Conservation (phyloP, 2,329 filamentous ascomycete genomes). For the Coniochaeta pulveracea region DNA sequence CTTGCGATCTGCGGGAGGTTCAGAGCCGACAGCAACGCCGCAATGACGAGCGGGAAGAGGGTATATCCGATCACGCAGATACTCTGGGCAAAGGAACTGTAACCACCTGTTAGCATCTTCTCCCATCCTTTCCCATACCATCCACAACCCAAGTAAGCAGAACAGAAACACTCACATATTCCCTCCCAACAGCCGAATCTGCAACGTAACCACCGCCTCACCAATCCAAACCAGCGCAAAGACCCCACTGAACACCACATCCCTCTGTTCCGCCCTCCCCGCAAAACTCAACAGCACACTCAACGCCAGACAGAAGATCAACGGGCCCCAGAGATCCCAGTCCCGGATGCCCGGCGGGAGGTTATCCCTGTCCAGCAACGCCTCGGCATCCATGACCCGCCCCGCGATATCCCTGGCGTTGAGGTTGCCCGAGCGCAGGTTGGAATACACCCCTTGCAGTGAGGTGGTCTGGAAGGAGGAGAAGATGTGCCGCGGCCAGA, state of each 20-base stretch:
- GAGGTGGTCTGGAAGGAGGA: slow-evolving; percentile 47
- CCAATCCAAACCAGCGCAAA: slow-evolving; percentile 97
- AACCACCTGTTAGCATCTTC: slow-evolving; percentile 14
- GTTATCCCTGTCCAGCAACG: slow-evolving; percentile 45
- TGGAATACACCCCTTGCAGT: slow-evolving; percentile 50
- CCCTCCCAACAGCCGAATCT: slow-evolving; percentile 91
- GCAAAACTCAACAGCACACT: slow-evolving; percentile 80
- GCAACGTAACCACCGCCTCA: slow-evolving; percentile 90
- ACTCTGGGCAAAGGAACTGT: slow-evolving; percentile 91
- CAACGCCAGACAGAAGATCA: slow-evolving; percentile 85
- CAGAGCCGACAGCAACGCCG: slow-evolving; percentile 77
- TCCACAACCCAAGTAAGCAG: background rate
- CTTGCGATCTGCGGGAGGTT: slow-evolving; percentile 68
- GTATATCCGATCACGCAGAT: slow-evolving; percentile 98
- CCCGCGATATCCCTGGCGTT: slow-evolving; percentile 51
- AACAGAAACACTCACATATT: slow-evolving; percentile 66
- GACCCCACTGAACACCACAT: slow-evolving; percentile 86
- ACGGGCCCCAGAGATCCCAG: slow-evolving; percentile 96
- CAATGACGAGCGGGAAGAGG: slow-evolving; percentile 90
- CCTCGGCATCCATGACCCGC: slow-evolving; percentile 52
- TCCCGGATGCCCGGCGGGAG: slow-evolving; percentile 89
- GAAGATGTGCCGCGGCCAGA: slow-evolving; percentile 91
- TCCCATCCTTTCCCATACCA: background rate
- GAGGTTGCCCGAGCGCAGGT: slow-evolving; percentile 47
- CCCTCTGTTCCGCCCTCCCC: slow-evolving; percentile 68